Evolutionary conservation across 2,329 filamentous ascomycete species (phyloP).

Genomic region (Colletotrichum endophyticum): DNA sequence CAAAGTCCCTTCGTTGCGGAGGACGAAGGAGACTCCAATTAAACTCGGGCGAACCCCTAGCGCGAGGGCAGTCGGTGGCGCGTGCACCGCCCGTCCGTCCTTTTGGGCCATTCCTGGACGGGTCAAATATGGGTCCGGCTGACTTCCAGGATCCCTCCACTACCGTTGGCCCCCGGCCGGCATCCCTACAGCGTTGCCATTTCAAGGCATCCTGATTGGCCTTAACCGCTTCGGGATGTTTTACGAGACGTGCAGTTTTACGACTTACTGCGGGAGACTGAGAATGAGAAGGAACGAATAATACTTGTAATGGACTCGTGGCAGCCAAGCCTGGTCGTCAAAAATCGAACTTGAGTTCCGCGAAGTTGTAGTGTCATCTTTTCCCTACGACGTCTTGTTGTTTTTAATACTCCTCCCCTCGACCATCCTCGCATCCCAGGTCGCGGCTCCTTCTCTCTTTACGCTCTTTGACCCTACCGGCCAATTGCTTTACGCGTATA

Average conservation of each 20-base stretch:
- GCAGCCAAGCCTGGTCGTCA: background rate
- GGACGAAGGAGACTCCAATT: background rate
- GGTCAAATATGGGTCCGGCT: conserved; percentile 4
- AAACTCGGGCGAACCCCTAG: background rate
- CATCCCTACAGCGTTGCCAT: background rate
- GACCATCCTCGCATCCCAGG: background rate
- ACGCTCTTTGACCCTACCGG: background rate
- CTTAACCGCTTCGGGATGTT: background rate
- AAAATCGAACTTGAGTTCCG: background rate
- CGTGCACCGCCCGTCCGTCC: background rate
- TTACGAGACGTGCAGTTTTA: background rate
- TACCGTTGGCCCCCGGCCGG: background rate
- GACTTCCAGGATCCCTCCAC: background rate
- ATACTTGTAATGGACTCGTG: background rate
- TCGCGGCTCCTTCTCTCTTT: background rate
- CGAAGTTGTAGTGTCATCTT: background rate
- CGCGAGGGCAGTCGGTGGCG: background rate
- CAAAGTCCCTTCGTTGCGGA: background rate
- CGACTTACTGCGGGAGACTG: background rate
- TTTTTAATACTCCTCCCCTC: background rate
- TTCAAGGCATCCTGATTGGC: background rate
- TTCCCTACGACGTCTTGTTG: background rate
- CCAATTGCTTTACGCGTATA: background rate
- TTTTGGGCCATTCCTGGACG: background rate
- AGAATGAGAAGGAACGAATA: background rate